phyloP scores from a whole-genome alignment of 441 rosid genomes.

The Dalechampia spathulata region DNA sequence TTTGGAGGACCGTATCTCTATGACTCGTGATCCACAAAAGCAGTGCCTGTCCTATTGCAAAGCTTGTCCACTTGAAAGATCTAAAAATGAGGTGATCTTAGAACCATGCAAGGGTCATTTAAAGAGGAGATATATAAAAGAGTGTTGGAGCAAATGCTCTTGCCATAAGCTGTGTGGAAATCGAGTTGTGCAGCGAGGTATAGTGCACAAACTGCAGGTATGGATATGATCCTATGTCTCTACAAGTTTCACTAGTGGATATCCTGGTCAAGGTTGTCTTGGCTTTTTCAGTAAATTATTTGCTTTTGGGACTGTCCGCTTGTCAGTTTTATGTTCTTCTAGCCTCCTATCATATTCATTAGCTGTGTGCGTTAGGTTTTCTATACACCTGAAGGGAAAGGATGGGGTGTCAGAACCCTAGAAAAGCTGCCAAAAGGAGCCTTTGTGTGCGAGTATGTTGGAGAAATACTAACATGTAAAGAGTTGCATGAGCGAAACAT shows the following conservation, averaged over 20 bases:
- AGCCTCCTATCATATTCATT: slow-evolving; percentile 1
- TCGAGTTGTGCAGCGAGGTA: slow-evolving; percentile 85
- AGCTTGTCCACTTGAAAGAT: slow-evolving; percentile 69
- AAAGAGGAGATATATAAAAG: slow-evolving; percentile 65
- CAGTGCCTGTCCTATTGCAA: slow-evolving; percentile 47
- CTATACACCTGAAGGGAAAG: slow-evolving; percentile 67
- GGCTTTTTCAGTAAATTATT: no score
- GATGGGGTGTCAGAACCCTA: slow-evolving; percentile 88
- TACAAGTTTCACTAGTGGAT: not conserved
- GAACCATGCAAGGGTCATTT: slow-evolving; percentile 86
- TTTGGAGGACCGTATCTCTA: slow-evolving; percentile 52
- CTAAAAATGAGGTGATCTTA: slow-evolving; percentile 41
- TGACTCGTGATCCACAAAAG: slow-evolving; percentile 48
- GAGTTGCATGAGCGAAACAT: slow-evolving; percentile 49
- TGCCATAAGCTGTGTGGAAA: slow-evolving; percentile 78
- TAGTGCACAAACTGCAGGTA: slow-evolving; percentile 74
- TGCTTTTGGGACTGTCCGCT: not conserved
- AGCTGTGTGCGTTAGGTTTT: slow-evolving; percentile 47
- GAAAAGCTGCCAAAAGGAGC: slow-evolving; percentile 85
- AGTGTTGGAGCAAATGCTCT: slow-evolving; percentile 91
- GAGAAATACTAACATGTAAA: slow-evolving; percentile 65
- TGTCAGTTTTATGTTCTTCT: not conserved
- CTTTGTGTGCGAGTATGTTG: slow-evolving; percentile 80
- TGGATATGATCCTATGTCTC: not conserved
- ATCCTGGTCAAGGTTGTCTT: no score